phyloP scores from a whole-genome alignment of 768 basidiomycete species.

The Albatrellus ellisii region DNA sequence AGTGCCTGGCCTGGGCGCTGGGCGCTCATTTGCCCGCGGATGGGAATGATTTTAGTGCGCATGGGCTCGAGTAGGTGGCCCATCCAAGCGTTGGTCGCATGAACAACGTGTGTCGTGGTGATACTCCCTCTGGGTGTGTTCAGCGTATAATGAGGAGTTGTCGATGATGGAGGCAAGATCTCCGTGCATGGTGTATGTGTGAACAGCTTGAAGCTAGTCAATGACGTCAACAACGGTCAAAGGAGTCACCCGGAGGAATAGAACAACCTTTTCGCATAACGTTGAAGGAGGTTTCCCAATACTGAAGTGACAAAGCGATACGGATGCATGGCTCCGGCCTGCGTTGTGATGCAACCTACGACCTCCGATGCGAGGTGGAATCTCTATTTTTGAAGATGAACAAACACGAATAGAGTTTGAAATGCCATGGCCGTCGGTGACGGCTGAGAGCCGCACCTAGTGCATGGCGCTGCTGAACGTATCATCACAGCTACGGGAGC shows the following conservation, averaged over 20 bases:
- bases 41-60: slow-evolving; percentile 48
- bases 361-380: slow-evolving; percentile 32
- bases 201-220: slow-evolving; percentile 47
- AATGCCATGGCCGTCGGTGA: not conserved
- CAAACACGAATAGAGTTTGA: no score
- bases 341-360: slow-evolving; percentile 37
- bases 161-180: slow-evolving; percentile 24
- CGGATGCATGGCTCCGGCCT: slow-evolving; percentile 53
- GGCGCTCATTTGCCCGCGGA: slow-evolving; percentile 49
- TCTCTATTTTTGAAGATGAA: no score
- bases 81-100: slow-evolving; percentile 78
- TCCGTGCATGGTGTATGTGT: slow-evolving; percentile 50
- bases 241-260: not conserved
- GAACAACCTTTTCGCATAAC: slow-evolving; percentile 32
- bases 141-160: slow-evolving; percentile 33
- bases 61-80: slow-evolving; percentile 56
- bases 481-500: not conserved
- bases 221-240: not conserved
- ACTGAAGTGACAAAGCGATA: slow-evolving; percentile 57
- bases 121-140: slow-evolving; percentile 48
- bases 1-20: slow-evolving; percentile 38
- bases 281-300: slow-evolving; percentile 34
- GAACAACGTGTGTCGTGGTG: slow-evolving; percentile 50
- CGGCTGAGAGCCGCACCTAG: not conserved
- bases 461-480: not conserved